Percentiles rank a stretch among this genome's conserved stretches.
phyloP scores from a whole-genome alignment of 2,329 filamentous ascomycete species.

The Venturia carpophila region DNA sequence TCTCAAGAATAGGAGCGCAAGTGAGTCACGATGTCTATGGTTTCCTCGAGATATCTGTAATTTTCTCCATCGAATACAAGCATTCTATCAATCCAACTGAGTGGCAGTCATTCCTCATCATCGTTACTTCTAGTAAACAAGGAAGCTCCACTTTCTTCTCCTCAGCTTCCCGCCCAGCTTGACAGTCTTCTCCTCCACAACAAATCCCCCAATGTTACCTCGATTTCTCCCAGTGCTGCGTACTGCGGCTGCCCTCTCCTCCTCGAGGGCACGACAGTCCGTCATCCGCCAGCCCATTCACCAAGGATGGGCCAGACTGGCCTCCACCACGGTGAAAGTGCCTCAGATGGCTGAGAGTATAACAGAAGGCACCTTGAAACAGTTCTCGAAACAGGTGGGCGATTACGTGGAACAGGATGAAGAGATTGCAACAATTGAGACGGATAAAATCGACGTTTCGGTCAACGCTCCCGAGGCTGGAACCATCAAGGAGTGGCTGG shows the following conservation, averaged over 20 bases:
- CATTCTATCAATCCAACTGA: background rate
- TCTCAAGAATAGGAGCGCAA: background rate
- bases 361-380: conserved; percentile 92
- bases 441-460: conserved; percentile 72
- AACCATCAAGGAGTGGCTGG: conserved; percentile 84
- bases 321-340: conserved; percentile 63
- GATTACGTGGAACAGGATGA: conserved; percentile 94
- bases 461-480: conserved; percentile 91
- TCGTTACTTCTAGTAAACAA: background rate
- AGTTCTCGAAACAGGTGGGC: conserved; percentile 87
- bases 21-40: background rate
- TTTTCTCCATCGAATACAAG: background rate
- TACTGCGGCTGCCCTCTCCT: conserved; percentile 17
- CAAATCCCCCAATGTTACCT: conserved; percentile 11
- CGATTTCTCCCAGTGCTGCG: conserved; percentile 16
- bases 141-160: conserved; percentile 11
- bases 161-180: conserved; percentile 2
- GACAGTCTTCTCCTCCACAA: background rate
- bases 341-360: conserved; percentile 99
- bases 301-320: conserved; percentile 11
- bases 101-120: background rate
- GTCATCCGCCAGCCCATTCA: conserved; percentile 10
- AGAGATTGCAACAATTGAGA: conserved; percentile 97
- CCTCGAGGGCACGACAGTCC: background rate
- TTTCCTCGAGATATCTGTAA: background rate